These are phyloP conservation scores for Tympanopsis confertula DNA, from an alignment of 2,329 filamentous ascomycete species.

Conservation along the genomic window DNA sequence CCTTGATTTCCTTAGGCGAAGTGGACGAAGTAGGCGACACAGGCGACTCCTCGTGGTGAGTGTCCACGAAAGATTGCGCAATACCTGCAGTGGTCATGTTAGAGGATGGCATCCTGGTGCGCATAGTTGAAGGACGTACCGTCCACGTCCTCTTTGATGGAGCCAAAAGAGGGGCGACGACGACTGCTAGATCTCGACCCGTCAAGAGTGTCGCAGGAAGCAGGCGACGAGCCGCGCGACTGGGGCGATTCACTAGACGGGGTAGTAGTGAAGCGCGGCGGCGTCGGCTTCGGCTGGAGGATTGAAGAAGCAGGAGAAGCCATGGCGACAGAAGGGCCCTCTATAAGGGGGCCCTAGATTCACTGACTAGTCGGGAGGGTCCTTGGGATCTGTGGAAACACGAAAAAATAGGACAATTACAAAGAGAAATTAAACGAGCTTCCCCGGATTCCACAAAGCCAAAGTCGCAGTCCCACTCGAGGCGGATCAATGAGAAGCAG, in stretches of 20 bases:
- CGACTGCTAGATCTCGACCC: slow-evolving; percentile 23
- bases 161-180: slow-evolving; percentile 25
- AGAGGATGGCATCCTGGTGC: not conserved
- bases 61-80: slow-evolving; percentile 28
- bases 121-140: slow-evolving; percentile 13
- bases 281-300: not conserved
- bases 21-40: too few species aligned
- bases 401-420: not conserved
- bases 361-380: too few species aligned
- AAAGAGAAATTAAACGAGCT: not conserved
- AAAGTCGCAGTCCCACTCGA: not conserved
- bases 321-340: not conserved
- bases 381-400: too few species aligned
- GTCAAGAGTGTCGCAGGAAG: slow-evolving; percentile 19
- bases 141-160: slow-evolving; percentile 27
- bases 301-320: not conserved
- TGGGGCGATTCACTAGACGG: not conserved
- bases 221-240: not conserved
- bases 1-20: too few species aligned
- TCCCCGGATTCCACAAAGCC: not conserved
- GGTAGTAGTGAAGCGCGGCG: not conserved
- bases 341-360: too few species aligned
- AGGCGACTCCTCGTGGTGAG: slow-evolving; percentile 15
- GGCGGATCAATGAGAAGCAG: not conserved
- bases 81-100: slow-evolving; percentile 16